A percentile compares a stretch with the other conserved stretches of the same genome.
Evolutionary conservation across 345 rosid species (phyloP).

Genomic region (Angophora floribunda): DNA sequence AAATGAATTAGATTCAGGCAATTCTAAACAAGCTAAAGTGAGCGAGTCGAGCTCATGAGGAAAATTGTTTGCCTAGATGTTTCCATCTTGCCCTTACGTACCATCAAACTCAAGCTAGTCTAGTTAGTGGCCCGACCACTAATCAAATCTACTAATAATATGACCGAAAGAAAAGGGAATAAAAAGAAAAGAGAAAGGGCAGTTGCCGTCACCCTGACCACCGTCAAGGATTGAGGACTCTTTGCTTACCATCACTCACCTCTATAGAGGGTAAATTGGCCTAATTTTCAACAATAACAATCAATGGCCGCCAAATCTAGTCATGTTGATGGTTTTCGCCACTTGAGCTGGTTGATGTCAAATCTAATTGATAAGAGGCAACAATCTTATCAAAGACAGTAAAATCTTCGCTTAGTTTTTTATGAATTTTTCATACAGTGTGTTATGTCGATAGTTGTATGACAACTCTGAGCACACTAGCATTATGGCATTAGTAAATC

Average conservation of each 20-base stretch:
- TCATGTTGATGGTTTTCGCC: background rate
- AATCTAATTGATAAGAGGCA: background rate
- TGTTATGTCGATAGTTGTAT: background rate
- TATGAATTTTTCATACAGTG: background rate
- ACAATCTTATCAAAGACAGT: background rate
- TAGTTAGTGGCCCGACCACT: background rate
- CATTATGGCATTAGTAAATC: background rate
- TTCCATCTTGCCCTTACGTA: background rate
- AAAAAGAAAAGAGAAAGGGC: background rate
- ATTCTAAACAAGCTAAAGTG: background rate
- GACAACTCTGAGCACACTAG: too few relatives aligned
- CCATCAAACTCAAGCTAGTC: background rate
- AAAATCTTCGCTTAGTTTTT: background rate
- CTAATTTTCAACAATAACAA: background rate
- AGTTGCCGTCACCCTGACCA: background rate
- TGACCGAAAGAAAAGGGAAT: background rate
- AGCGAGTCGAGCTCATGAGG: background rate
- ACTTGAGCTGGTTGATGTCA: accelerated
- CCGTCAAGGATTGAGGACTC: background rate
- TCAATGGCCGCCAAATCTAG: background rate
- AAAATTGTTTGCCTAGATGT: accelerated
- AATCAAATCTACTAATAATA: background rate
- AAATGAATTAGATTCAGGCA: accelerated
- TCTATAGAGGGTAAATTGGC: background rate
- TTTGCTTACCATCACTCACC: background rate